A percentile compares a stretch with the other conserved stretches of the same genome.
phyloP scores from a whole-genome alignment of 179 eudicot species.

The Beta lomatogona region DNA sequence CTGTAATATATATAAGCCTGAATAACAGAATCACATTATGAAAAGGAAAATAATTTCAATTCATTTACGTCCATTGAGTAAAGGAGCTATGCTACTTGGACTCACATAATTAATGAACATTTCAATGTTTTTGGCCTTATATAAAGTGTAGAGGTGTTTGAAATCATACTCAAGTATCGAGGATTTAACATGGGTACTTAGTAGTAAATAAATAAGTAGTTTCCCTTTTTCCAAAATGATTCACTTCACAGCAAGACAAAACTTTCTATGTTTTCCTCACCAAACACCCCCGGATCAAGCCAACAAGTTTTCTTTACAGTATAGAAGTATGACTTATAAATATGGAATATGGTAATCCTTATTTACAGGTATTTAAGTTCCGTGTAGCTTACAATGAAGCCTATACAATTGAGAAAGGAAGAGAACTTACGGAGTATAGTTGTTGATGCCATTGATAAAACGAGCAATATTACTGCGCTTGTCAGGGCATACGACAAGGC shows the following conservation, averaged over 20 bases:
- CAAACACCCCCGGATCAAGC: neutral
- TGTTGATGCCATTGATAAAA: slow-evolving; percentile 93
- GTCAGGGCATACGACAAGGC: slow-evolving; percentile 93
- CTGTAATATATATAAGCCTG: neutral
- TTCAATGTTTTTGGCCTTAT: too few relatives aligned
- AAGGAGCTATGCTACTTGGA: too few relatives aligned
- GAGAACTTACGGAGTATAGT: slow-evolving; percentile 69
- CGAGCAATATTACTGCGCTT: slow-evolving; percentile 91
- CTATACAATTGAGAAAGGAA: neutral
- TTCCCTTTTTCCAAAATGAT: neutral
- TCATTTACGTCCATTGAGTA: too few relatives aligned
- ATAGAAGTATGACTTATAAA: neutral
- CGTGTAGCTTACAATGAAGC: neutral
- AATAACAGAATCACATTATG: neutral
- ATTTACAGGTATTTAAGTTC: neutral
- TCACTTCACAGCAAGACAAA: neutral
- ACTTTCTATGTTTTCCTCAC: neutral
- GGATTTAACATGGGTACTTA: too few relatives aligned
- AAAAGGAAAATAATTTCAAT: too few relatives aligned
- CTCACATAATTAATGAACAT: too few relatives aligned
- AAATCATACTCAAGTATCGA: too few relatives aligned
- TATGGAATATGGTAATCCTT: neutral
- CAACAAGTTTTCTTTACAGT: neutral
- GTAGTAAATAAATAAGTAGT: neutral
- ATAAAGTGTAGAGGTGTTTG: too few relatives aligned